Percentiles rank a stretch among this genome's conserved stretches.
Evolutionary conservation across 2,329 filamentous ascomycete species (phyloP).

Genomic region (Rhynchosporium secalis): DNA sequence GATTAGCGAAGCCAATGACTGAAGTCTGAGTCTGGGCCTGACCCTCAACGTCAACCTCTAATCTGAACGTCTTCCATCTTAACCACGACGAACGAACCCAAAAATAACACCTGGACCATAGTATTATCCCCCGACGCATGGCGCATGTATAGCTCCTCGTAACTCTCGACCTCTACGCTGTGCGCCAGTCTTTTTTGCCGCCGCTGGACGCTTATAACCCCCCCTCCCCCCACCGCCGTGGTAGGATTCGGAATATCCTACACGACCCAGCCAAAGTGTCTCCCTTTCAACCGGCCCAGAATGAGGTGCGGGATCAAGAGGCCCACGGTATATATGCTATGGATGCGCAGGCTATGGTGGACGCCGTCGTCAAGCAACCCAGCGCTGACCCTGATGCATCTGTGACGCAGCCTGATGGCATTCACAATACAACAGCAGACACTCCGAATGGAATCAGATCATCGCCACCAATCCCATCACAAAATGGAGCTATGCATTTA

Average conservation of each 20-base stretch:
- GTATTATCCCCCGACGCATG: conserved; percentile 10
- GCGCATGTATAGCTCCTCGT: conserved; percentile 16
- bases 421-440: conserved; percentile 25
- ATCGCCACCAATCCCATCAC: conserved; percentile 35
- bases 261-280: conserved; percentile 41
- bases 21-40: conserved; percentile 12
- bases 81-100: conserved; percentile 11
- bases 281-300: conserved; percentile 34
- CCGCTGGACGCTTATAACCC: conserved; percentile 8
- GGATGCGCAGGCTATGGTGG: conserved; percentile 36
- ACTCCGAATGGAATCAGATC: conserved; percentile 36
- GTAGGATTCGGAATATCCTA: conserved; percentile 39
- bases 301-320: conserved; percentile 38
- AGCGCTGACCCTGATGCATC: conserved; percentile 28
- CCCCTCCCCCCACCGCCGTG: conserved; percentile 12
- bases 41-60: conserved; percentile 14
- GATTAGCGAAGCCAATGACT: conserved; percentile 11
- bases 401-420: conserved; percentile 29
- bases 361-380: conserved; percentile 28
- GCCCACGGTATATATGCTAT: conserved; percentile 38
- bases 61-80: conserved; percentile 8
- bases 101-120: conserved; percentile 3
- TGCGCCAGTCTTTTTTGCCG: conserved; percentile 18
- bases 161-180: conserved; percentile 12
- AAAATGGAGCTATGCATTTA: conserved; percentile 30